Percentiles rank a stretch among this genome's conserved stretches.
Evolutionary conservation across 139 green algal species (phyloP).

Genomic region (Klebsormidium nitens): DNA sequence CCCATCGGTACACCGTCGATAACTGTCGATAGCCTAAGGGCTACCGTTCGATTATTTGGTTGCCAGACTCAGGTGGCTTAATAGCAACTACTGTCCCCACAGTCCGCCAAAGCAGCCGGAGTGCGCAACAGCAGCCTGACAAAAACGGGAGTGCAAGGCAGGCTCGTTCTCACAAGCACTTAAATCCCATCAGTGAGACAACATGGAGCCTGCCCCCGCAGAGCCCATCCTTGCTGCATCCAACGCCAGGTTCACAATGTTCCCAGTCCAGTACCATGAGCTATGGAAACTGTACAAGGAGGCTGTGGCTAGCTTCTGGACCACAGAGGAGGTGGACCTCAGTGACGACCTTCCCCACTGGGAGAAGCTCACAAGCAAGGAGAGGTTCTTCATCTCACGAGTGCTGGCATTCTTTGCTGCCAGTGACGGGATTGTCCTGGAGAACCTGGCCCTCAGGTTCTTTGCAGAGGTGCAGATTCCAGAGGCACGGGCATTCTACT

Average conservation of each 20-base stretch:
- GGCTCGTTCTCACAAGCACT: too few species aligned
- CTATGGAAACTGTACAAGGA: conserved; percentile 96
- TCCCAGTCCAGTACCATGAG: conserved; percentile 33
- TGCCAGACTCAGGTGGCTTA: too few species aligned
- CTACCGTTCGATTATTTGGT: too few species aligned
- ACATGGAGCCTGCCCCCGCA: too few species aligned
- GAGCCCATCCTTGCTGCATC: too few species aligned
- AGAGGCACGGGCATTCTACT: conserved; percentile 94
- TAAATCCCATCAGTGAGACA: too few species aligned
- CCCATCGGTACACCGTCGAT: too few species aligned
- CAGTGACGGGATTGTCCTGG: conserved; percentile 93
- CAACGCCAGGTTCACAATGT: conserved; percentile 42
- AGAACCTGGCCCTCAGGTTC: conserved; percentile 93
- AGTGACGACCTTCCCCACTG: conserved; percentile 81
- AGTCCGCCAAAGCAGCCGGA: too few species aligned
- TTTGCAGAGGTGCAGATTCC: conserved; percentile 89
- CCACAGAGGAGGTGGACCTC: conserved; percentile 91
- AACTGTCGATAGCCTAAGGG: too few species aligned
- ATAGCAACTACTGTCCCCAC: too few species aligned
- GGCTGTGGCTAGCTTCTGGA: conserved; percentile 87
- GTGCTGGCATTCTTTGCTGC: conserved; percentile 95
- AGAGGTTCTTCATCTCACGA: conserved; percentile 92
- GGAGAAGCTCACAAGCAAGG: conserved; percentile 76
- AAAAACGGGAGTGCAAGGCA: too few species aligned
- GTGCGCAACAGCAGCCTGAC: too few species aligned